Conservation (phyloP, 2,329 filamentous ascomycete genomes). For the Sporothrix brasiliensis region DNA sequence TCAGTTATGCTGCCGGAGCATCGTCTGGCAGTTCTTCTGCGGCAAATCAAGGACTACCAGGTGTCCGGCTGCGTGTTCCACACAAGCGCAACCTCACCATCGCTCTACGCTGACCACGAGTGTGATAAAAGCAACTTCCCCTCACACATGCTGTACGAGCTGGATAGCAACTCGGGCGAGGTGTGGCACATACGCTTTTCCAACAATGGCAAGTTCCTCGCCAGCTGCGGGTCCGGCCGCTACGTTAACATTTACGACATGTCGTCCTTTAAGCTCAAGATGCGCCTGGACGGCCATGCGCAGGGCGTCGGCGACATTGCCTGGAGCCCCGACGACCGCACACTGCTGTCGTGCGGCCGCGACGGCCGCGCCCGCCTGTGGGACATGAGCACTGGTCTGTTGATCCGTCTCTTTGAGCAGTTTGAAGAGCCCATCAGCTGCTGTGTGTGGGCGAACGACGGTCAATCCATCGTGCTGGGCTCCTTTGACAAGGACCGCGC, state of each 20-base stretch:
- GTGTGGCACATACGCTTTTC: slow-evolving; percentile 94
- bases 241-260: slow-evolving; percentile 83
- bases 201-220: slow-evolving; percentile 78
- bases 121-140: slow-evolving; percentile 84
- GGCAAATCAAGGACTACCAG: slow-evolving; percentile 82
- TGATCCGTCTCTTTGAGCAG: slow-evolving; percentile 65
- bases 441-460: slow-evolving; percentile 85
- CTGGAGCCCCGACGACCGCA: slow-evolving; percentile 90
- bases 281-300: slow-evolving; percentile 66
- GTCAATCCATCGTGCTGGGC: slow-evolving; percentile 75
- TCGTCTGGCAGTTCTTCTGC: slow-evolving; percentile 76
- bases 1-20: slow-evolving; percentile 96
- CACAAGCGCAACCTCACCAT: slow-evolving; percentile 76
- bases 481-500: slow-evolving; percentile 69
- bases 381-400: slow-evolving; percentile 69
- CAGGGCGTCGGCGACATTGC: slow-evolving; percentile 75
- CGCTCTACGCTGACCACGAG: slow-evolving; percentile 83
- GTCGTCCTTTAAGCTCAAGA: slow-evolving; percentile 65
- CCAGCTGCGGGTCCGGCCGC: slow-evolving; percentile 76
- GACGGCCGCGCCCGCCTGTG: slow-evolving; percentile 76
- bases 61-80: slow-evolving; percentile 86
- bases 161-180: slow-evolving; percentile 75
- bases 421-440: slow-evolving; percentile 85
- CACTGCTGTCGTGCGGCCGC: slow-evolving; percentile 79
- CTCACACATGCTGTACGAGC: slow-evolving; percentile 67